Conservation (phyloP, 192 early-diverging fungal species). For the Coemansia sp. region DNA sequence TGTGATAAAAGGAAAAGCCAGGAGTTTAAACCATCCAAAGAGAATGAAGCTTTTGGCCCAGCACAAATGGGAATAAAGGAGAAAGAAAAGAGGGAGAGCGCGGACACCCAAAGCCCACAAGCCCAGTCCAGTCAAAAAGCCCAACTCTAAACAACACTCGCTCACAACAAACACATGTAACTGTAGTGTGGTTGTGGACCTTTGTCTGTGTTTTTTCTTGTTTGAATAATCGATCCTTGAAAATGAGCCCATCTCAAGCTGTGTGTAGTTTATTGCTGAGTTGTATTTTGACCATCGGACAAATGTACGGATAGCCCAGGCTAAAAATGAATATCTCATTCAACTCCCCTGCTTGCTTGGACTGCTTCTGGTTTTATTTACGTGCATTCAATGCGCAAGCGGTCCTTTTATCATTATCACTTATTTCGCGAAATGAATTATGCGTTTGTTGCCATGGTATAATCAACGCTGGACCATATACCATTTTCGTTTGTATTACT, state of each 20-base stretch:
- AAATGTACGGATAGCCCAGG: neutral
- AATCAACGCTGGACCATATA: too few species aligned
- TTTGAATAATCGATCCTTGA: neutral
- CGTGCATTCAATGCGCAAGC: neutral
- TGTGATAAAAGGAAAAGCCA: neutral
- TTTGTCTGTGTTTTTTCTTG: neutral
- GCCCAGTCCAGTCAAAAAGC: too few species aligned
- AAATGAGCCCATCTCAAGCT: neutral
- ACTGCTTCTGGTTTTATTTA: neutral
- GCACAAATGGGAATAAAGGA: neutral
- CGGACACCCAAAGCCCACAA: too few species aligned
- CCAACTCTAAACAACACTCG: neutral
- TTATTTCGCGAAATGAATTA: too few species aligned
- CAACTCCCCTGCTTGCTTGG: too few species aligned
- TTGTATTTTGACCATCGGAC: neutral
- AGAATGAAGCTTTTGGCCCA: neutral
- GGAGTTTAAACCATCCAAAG: constrained; percentile 3
- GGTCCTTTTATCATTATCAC: neutral
- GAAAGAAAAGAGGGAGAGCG: neutral
- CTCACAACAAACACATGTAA: constrained; percentile 4
- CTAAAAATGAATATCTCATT: too few species aligned
- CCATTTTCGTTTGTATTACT: neutral
- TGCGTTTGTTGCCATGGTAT: too few species aligned
- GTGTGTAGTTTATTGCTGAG: neutral
- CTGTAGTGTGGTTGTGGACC: neutral